Evolutionary conservation across 2,329 filamentous ascomycete species (phyloP), one percentile per base, ranked within the genome.

Genomic region (Samsoniella hepiali): DNA sequence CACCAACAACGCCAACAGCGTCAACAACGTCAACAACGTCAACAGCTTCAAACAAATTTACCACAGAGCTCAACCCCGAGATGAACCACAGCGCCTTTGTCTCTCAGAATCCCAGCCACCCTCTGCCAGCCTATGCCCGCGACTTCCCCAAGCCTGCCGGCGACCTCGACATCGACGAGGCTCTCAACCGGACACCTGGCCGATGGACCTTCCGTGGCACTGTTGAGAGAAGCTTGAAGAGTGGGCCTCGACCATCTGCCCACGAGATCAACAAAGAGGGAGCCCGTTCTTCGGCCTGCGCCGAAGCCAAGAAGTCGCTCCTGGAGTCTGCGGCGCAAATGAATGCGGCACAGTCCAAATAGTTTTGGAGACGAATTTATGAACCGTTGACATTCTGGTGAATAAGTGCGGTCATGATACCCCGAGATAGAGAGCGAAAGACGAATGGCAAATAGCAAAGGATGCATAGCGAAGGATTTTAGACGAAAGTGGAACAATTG

Each of bases 291-390:
- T 72, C 71, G 64, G 76, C 79, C 53, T 75, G 84, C 45, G 80
- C 81, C 59, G 75, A 76, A 42, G 76, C 76, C 34, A 85, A 85
- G 76, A 73, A 70, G 64, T 75, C 81, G 40, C 73, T 85, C 17
- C 75, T 81, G 17, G 74, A 75, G n/a, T 27, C 32, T 22, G 53
- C 53, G 9, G 36, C 54, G 15, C 27, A 45, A 31, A 53, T 63
- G 61, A 40, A 42, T 10, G 29, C 53, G 17, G 31, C 54, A 29
- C 47, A 54, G 74, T 74, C 38, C 61, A 70, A 68, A 32, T 65
- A 70, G 47, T 64, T 71, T 32, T 64, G 65, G 29, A 55, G 47
- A 53, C 57, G 5, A 6, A 53, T 44, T 1, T 15, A 29, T 27
- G 8, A 29, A 32, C 3, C 49, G 42, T n/a, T 62, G 62, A 44